Evolutionary conservation across 345 rosid species (phyloP).

Genomic region (Boechera retrofracta): DNA sequence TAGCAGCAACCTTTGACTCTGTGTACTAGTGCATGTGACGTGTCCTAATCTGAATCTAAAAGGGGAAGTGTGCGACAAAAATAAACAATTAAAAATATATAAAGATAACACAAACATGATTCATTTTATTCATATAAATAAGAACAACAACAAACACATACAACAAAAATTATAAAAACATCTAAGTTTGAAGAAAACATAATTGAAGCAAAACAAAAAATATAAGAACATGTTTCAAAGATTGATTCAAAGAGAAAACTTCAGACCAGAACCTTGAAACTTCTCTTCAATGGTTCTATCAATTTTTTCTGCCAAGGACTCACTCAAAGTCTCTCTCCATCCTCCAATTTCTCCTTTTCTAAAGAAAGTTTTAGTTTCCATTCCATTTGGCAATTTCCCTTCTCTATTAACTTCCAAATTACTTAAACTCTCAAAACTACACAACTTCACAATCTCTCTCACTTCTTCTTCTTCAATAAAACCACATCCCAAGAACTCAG

Average conservation of each 20-base stretch:
- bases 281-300: conserved; percentile 23
- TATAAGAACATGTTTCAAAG: background rate
- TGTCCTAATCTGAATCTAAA: background rate
- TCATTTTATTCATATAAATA: background rate
- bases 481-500: conserved; percentile 31
- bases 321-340: conserved; percentile 35
- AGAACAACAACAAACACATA: background rate
- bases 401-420: conserved; percentile 21
- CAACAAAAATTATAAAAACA: background rate
- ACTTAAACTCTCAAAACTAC: conserved; percentile 41
- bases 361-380: conserved; percentile 8
- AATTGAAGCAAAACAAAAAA: background rate
- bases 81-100: background rate
- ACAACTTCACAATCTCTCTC: conserved; percentile 29
- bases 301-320: conserved; percentile 2
- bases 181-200: background rate
- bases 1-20: too few species aligned
- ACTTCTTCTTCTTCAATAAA: conserved; percentile 27
- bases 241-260: background rate
- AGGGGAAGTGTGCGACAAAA: background rate
- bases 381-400: conserved; percentile 22
- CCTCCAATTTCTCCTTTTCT: conserved; percentile 42
- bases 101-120: background rate
- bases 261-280: conserved; percentile 25
- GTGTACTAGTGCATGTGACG: background rate